Base-by-base conservation (phyloP, 768 basidiomycete genomes). In the Fibroporia radiculosa region DNA sequence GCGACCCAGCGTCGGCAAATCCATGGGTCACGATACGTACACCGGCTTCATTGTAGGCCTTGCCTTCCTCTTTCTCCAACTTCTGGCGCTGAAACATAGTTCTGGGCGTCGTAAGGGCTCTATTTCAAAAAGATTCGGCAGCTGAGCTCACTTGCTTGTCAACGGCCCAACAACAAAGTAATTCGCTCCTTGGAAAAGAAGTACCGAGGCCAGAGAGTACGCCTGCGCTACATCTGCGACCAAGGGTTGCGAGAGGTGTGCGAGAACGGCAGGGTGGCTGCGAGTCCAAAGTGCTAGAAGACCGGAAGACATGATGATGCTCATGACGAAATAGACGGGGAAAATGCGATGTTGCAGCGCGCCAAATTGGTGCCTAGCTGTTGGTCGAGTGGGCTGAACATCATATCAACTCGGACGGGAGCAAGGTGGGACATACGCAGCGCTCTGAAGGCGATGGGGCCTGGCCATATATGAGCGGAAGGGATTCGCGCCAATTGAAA, bases 71-170 rank as follows among this genome's bases (percentile, higher is more conserved):
- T 55, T 87, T 84, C 67, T 91, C 85, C 47, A 81, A 65, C 49
- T 69, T 78, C 39, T 85, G 80, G 45, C 86, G 72, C 60, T 80
- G 62, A 59, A 83, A 80, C 83, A 84, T 84, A n/a, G 78, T 78
- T 61, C 85, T 87, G 38, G 29, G 32, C 1, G 20, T 23, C 44
- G 48, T 34, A 34, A 24, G 36, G 25, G 19, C 29, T 40, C 19
- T 6, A 23, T 49, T 11, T 6, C 16, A 27, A 16, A 16, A 27
- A 34, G 31, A 29, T 28, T 11, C n/a, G 12, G n/a, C 18, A 35
- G 6, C 19, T 27, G 29, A 58, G 56, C 78, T 31, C 51, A 78
- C 81, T 74, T 76, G 76, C 74, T 82, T 2, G 84, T 81, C 65
- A 78, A 45, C 1, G 87, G 88, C 4, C 84, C 84, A 47, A 91